A percentile compares a stretch with the other conserved stretches of the same genome.
phyloP scores from a whole-genome alignment of 129 eudicot species.

The Rutidosis leptorrhynchoides region DNA sequence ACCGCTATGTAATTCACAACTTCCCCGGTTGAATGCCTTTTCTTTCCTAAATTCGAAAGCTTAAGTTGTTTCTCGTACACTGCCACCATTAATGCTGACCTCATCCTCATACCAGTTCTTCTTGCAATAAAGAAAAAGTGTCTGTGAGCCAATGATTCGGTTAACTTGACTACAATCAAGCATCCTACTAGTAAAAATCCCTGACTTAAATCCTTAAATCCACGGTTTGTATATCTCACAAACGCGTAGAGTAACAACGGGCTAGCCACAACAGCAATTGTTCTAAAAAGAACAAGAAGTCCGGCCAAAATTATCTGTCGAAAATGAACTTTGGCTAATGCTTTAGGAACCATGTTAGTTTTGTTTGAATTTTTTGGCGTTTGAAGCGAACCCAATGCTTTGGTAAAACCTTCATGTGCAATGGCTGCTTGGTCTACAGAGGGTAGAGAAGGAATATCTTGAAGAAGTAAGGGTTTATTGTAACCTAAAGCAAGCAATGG shows the following conservation, averaged over 20 bases:
- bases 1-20: conserved; percentile 59
- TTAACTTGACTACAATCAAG: conserved; percentile 42
- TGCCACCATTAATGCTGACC: conserved; percentile 63
- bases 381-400: conserved; percentile 31
- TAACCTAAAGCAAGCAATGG: conserved; percentile 40
- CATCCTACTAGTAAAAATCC: conserved; percentile 48
- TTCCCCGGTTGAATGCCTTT: conserved; percentile 65
- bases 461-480: conserved; percentile 30
- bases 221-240: conserved; percentile 32
- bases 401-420: conserved; percentile 28
- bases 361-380: conserved; percentile 5
- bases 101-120: conserved; percentile 60
- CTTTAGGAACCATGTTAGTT: conserved; percentile 29
- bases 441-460: conserved; percentile 41
- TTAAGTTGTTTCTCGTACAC: conserved; percentile 54
- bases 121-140: conserved; percentile 54
- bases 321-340: conserved; percentile 35
- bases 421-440: conserved; percentile 40
- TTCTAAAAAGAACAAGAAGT: conserved; percentile 30
- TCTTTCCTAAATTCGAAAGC: conserved; percentile 50
- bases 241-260: conserved; percentile 44
- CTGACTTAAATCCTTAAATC: conserved; percentile 11
- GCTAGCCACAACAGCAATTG: conserved; percentile 29
- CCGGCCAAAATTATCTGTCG: conserved; percentile 36
- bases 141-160: conserved; percentile 51